Percentiles rank a stretch among this genome's conserved stretches.
Conservation (phyloP, 2,329 filamentous ascomycete genomes). For the Trichophyton schoenleinii region DNA sequence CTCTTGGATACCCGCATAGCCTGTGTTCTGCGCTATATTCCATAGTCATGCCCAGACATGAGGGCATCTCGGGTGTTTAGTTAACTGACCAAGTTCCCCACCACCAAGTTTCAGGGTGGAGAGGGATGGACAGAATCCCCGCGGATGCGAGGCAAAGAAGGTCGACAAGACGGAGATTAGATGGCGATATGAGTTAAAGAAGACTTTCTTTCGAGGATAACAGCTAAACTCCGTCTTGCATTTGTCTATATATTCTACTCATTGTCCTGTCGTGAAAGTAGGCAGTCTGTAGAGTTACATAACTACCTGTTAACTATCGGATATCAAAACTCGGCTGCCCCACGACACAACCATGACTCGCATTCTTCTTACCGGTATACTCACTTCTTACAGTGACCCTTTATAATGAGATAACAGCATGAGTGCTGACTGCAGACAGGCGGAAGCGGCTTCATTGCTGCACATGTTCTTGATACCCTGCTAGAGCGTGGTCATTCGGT, state of each 20-base stretch:
- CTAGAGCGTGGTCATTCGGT: slow-evolving; percentile 46
- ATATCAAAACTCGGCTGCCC: not conserved
- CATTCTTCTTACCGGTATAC: slow-evolving; percentile 19
- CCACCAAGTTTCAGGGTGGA: not conserved
- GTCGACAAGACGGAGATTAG: not conserved
- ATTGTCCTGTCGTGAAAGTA: not conserved
- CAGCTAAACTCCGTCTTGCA: not conserved
- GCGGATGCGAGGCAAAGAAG: not conserved
- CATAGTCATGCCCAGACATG: not conserved
- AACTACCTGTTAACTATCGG: not conserved
- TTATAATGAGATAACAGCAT: not conserved
- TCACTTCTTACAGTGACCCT: not conserved
- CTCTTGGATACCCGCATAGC: not conserved
- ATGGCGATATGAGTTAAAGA: slow-evolving; percentile 1
- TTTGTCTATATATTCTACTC: not conserved
- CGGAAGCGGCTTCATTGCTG: slow-evolving; percentile 53
- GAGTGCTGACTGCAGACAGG: slow-evolving; percentile 24
- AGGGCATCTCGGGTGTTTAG: too few species aligned
- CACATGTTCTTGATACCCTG: slow-evolving; percentile 49
- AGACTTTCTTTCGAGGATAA: not conserved
- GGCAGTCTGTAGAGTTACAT: too few species aligned
- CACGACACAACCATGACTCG: slow-evolving; percentile 14
- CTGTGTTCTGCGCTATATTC: not conserved
- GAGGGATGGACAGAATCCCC: not conserved
- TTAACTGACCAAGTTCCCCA: too few species aligned